Base-by-base conservation (phyloP, 202 grass and related monocot species). In the Schoenoplectus triqueter region DNA sequence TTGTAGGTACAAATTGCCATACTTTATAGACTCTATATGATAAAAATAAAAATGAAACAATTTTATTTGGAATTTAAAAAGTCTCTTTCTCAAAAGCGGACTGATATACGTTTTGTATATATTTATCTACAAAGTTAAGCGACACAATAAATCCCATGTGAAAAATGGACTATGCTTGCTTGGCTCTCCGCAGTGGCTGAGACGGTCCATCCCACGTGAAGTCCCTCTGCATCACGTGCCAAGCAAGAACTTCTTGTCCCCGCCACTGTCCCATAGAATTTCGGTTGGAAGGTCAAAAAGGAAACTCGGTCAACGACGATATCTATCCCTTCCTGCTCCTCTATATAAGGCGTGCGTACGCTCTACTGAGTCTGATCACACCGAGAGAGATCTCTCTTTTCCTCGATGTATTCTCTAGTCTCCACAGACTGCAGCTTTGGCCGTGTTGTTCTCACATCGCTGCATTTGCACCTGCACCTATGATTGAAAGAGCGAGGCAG, bases 381-480 rank as follows among this genome's bases (percentile, higher is more conserved):
- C 31, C 31, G 31, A 31, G 31, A 31, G 31, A 31, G 31, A 31
- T 0, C 31, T 31, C 31, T 31, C 31, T 31, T 31, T 31, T 31
- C 31, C 31, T 31, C 31, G 31, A 31, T 31, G 31, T 31, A 31
- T 31, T 31, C 31, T 31, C 31, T 31, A 31, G 31, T 31, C 31
- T 31, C 31, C 31, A 31, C 31, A 31, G 31, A 31, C 31, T 31
- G 31, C 31, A 31, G 31, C 31, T 15, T 57, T 57, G 31, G 10
- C 63, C 81, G 66, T 83, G 63, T 54, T 83, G 81, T 69, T 82
- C 52, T 44, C 13, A 56, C 81, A 83, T 57, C 2, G 81, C 44
- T 83, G 81, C 81, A 83, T 83, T 83, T 83, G 81, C 81, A 83
- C 81, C 81, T 83, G 81, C 81, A 83, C 81, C 81, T 83, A 83